Conservation (phyloP, 106 monocot species). For the Vanilla planifolia region DNA sequence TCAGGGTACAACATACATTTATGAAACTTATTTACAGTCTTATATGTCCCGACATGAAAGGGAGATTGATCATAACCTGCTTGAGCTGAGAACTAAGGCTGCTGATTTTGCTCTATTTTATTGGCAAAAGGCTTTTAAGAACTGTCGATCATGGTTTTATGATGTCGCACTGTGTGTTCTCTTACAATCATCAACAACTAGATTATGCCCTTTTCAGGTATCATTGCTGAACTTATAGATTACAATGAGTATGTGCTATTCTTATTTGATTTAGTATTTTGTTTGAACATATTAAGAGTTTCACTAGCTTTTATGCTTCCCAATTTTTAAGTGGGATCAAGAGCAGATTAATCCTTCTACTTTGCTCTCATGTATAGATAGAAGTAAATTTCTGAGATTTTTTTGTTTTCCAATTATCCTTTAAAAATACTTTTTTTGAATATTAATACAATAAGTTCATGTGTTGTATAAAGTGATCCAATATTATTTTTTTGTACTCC, state of each 20-base stretch:
- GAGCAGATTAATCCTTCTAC: too few species aligned
- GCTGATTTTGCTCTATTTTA: conserved; percentile 18
- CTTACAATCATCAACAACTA: conserved; percentile 15
- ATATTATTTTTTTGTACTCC: too few species aligned
- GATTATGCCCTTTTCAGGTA: background rate
- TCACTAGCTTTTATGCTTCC: too few species aligned
- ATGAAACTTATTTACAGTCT: conserved; percentile 27
- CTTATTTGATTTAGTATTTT: too few species aligned
- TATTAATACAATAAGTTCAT: too few species aligned
- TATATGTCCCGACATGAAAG: conserved; percentile 29
- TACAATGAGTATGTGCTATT: background rate
- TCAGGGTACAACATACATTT: conserved; percentile 39
- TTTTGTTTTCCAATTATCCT: too few species aligned
- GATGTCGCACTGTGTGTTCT: conserved; percentile 24
- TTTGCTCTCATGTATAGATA: too few species aligned
- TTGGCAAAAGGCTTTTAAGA: conserved; percentile 20
- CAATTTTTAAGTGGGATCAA: too few species aligned
- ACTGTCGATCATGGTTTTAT: conserved; percentile 26
- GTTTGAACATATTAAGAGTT: too few species aligned
- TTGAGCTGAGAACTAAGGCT: conserved; percentile 29
- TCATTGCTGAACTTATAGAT: background rate
- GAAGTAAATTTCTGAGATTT: too few species aligned
- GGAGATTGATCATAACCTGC: conserved; percentile 30
- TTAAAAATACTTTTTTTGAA: too few species aligned
- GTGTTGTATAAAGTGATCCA: too few species aligned